A percentile compares a stretch with the other conserved stretches of the same genome.
These are phyloP conservation scores for Trichocomaceae sp. DNA, from an alignment of 2,329 filamentous ascomycete species.

Conservation along the genomic window DNA sequence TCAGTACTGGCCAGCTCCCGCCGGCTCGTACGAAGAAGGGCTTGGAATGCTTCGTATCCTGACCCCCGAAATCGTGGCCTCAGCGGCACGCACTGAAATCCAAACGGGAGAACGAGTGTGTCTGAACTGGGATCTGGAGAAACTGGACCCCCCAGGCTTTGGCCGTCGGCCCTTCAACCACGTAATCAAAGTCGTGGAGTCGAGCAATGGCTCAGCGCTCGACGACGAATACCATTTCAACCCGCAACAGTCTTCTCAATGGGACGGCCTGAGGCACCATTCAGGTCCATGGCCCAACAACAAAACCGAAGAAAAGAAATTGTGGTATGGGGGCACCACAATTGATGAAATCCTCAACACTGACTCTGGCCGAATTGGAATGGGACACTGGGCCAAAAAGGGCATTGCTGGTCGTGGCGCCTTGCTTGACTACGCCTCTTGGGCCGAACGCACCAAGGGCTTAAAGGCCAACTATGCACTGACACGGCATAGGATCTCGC, in stretches of 20 bases:
- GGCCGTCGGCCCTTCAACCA: conserved; percentile 48
- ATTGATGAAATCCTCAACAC: conserved; percentile 30
- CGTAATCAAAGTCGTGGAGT: conserved; percentile 43
- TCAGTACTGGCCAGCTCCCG: conserved; percentile 43
- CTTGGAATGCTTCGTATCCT: conserved; percentile 49
- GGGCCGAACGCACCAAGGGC: conserved; percentile 26
- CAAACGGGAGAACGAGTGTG: conserved; percentile 48
- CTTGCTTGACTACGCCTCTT: conserved; percentile 34
- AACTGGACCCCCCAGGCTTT: conserved; percentile 48
- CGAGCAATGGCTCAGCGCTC: conserved; percentile 34
- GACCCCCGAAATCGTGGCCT: conserved; percentile 47
- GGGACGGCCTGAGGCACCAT: conserved; percentile 49
- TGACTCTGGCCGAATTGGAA: conserved; percentile 28
- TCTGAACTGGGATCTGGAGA: conserved; percentile 52
- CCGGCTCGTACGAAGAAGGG: conserved; percentile 47
- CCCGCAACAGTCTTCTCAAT: conserved; percentile 49
- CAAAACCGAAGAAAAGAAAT: conserved; percentile 17
- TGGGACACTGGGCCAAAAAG: conserved; percentile 34
- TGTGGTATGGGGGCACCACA: conserved; percentile 33
- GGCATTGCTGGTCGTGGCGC: conserved; percentile 37
- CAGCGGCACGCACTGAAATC: conserved; percentile 48
- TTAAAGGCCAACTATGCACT: conserved; percentile 26
- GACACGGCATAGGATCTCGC: conserved; percentile 26
- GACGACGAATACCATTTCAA: conserved; percentile 50
- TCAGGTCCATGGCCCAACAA: conserved; percentile 37